Percentiles rank a stretch among this genome's conserved stretches.
phyloP scores from a whole-genome alignment of 352 stramenopile species.

The Globisporangium lucens region DNA sequence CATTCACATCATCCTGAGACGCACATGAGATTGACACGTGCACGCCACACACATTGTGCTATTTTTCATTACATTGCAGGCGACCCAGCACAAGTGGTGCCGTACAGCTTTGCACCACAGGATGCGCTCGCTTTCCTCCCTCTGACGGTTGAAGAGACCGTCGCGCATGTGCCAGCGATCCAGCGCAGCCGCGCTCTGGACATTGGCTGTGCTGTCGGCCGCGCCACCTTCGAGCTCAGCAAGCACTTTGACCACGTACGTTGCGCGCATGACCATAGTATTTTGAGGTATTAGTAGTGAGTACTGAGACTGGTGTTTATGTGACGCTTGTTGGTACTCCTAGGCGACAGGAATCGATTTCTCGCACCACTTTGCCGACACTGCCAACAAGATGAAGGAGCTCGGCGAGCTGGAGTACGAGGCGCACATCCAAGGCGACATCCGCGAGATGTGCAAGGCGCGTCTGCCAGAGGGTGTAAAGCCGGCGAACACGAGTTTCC shows the following conservation, averaged over 20 bases:
- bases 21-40: background rate
- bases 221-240: conserved; percentile 92
- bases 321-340: background rate
- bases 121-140: conserved; percentile 88
- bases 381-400: conserved; percentile 86
- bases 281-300: background rate
- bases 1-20: background rate
- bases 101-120: conserved; percentile 64
- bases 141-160: conserved; percentile 72
- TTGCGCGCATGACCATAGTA: background rate
- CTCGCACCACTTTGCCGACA: conserved; percentile 85
- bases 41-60: background rate
- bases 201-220: conserved; percentile 93
- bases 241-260: conserved; percentile 89
- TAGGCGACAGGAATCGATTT: conserved; percentile 94
- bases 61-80: conserved; percentile 23
- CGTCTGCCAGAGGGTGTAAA: conserved; percentile 65
- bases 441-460: conserved; percentile 52
- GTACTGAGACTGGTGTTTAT: no score
- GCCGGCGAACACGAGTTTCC: conserved; percentile 80
- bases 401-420: conserved; percentile 79
- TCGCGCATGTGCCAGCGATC: conserved; percentile 42
- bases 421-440: conserved; percentile 88
- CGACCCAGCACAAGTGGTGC: conserved; percentile 59
- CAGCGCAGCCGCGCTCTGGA: conserved; percentile 88